phyloP scores from a whole-genome alignment of 805 yeast genomes.

The Candida fluviatilis region DNA sequence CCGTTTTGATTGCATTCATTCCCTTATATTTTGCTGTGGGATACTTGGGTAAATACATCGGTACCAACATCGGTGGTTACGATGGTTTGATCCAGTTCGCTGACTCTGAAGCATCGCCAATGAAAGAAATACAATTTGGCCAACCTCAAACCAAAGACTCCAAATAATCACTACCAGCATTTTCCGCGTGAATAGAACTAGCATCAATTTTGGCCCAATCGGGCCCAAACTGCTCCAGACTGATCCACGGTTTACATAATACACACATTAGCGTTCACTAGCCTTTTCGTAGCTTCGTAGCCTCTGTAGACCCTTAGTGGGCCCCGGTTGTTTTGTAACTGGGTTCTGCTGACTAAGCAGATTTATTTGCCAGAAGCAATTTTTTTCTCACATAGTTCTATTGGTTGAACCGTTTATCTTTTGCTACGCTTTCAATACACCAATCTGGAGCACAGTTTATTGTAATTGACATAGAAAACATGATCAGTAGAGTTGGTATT shows the following conservation, averaged over 20 bases:
- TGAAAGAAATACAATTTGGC: slow-evolving; percentile 33
- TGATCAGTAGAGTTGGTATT: slow-evolving; percentile 7
- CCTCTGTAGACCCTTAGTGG: no score
- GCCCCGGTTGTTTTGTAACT: no score
- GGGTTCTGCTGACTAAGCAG: no score
- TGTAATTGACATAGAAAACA: neutral
- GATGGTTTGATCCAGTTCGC: slow-evolving; percentile 32
- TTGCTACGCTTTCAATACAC: no score
- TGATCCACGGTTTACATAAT: no score
- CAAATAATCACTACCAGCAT: no score
- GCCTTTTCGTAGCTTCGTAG: no score
- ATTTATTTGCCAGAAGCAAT: no score
- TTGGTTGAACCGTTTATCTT: slow-evolving; percentile 11
- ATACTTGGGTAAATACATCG: slow-evolving; percentile 28
- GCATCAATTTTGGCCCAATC: no score
- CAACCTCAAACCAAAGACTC: slow-evolving; percentile 29
- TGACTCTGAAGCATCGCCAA: slow-evolving; percentile 34
- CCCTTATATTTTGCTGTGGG: slow-evolving; percentile 34
- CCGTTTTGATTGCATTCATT: slow-evolving; percentile 33
- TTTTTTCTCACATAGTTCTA: slow-evolving; percentile 16
- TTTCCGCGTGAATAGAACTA: no score
- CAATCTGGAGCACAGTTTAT: no score
- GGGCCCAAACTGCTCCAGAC: neutral
- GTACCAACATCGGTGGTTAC: slow-evolving; percentile 24
- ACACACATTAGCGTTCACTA: neutral